phyloP scores from a whole-genome alignment of 2,329 filamentous ascomycete species.

The Cladosporium velox region DNA sequence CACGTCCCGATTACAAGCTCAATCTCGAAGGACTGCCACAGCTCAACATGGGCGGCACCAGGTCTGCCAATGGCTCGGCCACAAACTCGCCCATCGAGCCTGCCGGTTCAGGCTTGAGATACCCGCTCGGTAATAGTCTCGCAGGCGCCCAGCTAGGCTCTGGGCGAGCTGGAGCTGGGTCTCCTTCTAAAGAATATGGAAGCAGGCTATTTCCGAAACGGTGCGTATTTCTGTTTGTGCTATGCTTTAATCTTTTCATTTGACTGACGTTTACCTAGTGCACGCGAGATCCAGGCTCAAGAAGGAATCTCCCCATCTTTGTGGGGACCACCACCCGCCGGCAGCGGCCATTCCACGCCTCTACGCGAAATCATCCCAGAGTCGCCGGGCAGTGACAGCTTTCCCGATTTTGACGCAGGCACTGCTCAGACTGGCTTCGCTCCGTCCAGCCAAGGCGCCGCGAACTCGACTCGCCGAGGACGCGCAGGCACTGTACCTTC shows the following conservation, averaged over 20 bases:
- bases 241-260: neutral
- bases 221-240: constrained; percentile 57
- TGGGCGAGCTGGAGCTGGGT: constrained; percentile 82
- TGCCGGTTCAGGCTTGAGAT: constrained; percentile 64
- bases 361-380: constrained; percentile 96
- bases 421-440: constrained; percentile 30
- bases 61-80: constrained; percentile 77
- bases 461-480: constrained; percentile 62
- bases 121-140: constrained; percentile 69
- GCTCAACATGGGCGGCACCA: constrained; percentile 64
- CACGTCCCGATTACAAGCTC: constrained; percentile 80
- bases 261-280: constrained; percentile 54
- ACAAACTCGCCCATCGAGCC: constrained; percentile 80
- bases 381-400: constrained; percentile 87
- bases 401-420: constrained; percentile 75
- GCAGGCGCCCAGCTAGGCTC: constrained; percentile 54
- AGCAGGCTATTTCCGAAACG: constrained; percentile 87
- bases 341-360: constrained; percentile 93
- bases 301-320: constrained; percentile 75
- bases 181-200: constrained; percentile 90
- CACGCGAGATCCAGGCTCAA: constrained; percentile 94
- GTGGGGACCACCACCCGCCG: constrained; percentile 94
- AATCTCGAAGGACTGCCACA: constrained; percentile 78
- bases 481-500: constrained; percentile 96
- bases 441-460: constrained; percentile 27